phyloP scores from a whole-genome alignment of 306 rosid genomes.

The Gillenia trifoliata region DNA sequence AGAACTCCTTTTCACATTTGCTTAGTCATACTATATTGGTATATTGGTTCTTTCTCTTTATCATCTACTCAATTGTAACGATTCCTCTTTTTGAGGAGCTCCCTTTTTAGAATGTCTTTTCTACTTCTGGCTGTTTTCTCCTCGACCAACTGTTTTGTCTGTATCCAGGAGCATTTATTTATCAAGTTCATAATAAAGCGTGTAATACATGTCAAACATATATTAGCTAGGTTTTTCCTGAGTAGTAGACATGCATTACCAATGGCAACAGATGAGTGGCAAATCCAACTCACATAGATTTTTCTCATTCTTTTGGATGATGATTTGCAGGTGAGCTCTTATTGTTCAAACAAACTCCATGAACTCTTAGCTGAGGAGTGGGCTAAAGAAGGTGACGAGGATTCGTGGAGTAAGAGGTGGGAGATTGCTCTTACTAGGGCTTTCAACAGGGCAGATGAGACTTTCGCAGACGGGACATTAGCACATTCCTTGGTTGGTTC shows the following conservation, averaged over 20 bases:
- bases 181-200: background rate
- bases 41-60: no score
- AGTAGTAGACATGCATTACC: background rate
- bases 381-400: background rate
- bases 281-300: background rate
- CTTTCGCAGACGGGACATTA: constrained; percentile 1
- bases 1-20: no score
- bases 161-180: background rate
- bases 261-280: background rate
- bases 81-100: no score
- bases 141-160: background rate
- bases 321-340: constrained; percentile 13
- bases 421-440: constrained; percentile 2
- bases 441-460: constrained; percentile 13
- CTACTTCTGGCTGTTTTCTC: no score
- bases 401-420: background rate
- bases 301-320: background rate
- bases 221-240: background rate
- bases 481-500: constrained; percentile 20
- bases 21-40: no score
- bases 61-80: no score
- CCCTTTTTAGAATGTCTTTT: no score
- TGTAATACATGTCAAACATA: background rate
- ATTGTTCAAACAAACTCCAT: constrained; percentile 10
- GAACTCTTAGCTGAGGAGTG: constrained; percentile 10